Conservation (phyloP, 768 basidiomycete species). For the Stropharia rugosoannulata region DNA sequence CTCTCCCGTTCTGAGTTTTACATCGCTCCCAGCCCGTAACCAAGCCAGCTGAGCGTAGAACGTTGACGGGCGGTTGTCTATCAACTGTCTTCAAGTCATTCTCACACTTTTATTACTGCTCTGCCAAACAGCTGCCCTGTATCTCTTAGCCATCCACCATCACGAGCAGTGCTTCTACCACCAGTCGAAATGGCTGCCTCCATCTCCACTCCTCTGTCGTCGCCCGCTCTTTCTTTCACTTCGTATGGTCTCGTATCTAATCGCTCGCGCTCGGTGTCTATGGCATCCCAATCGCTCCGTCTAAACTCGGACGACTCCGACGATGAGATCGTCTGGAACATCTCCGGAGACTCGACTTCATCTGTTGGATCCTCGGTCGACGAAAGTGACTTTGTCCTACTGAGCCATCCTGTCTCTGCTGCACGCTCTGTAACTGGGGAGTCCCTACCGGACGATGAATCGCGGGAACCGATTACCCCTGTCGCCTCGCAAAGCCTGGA, state of each 20-base stretch:
- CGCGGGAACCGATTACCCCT: slow-evolving; percentile 6
- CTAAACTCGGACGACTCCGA: slow-evolving; percentile 38
- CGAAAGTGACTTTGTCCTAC: slow-evolving; percentile 53
- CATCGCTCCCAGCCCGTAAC: too few relatives aligned
- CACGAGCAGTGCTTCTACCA: slow-evolving; percentile 2
- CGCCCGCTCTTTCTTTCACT: slow-evolving; percentile 23
- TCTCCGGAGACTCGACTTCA: slow-evolving; percentile 32
- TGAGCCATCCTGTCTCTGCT: slow-evolving; percentile 33
- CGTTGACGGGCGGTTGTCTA: too few relatives aligned
- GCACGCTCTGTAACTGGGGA: slow-evolving; percentile 2
- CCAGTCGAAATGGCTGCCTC: slow-evolving; percentile 9
- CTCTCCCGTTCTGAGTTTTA: too few relatives aligned
- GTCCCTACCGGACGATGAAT: slow-evolving; percentile 11
- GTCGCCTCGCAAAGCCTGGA: slow-evolving; percentile 9
- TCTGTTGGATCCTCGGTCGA: slow-evolving; percentile 29
- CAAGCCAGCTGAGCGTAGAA: too few relatives aligned
- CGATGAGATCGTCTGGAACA: slow-evolving; percentile 56
- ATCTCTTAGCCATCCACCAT: neutral
- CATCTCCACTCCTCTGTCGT: slow-evolving; percentile 13
- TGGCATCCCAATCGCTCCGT: slow-evolving; percentile 11
- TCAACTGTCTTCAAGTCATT: too few relatives aligned
- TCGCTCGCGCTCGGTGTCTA: slow-evolving; percentile 17
- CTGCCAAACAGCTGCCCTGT: neutral
- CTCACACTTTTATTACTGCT: too few relatives aligned
- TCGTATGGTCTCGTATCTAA: slow-evolving; percentile 31